Evolutionary conservation across 176 grass and related monocot genomes (phyloP).

Genomic region (Themeda triandra): DNA sequence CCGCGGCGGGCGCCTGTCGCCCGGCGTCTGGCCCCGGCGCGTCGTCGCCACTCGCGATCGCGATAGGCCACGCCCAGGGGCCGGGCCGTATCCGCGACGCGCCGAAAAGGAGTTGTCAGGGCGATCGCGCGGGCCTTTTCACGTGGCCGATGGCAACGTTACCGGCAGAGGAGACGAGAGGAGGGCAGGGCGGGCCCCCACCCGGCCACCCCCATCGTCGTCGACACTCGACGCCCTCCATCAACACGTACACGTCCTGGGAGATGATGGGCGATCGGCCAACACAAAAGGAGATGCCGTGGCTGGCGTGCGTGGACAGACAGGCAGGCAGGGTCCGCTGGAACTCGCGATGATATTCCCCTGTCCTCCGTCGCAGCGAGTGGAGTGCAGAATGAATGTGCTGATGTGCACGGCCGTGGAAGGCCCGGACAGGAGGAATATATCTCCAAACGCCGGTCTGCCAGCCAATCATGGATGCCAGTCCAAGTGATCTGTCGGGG

Average conservation of each 20-base stretch:
- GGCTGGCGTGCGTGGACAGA: neutral
- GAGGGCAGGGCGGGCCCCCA: no score
- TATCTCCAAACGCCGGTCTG: neutral
- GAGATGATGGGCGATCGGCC: neutral
- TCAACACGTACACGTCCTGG: no score
- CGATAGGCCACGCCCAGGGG: neutral
- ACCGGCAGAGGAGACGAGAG: neutral
- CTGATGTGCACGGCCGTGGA: constrained; percentile 25
- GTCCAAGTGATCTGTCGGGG: constrained; percentile 13
- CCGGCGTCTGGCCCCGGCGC: neutral
- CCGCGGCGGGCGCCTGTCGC: neutral
- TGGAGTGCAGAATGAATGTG: neutral
- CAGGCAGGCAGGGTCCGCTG: neutral
- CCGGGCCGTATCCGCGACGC: neutral
- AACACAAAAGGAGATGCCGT: neutral
- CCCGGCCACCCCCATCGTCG: no score
- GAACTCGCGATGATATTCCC: neutral
- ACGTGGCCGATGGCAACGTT: constrained; percentile 21
- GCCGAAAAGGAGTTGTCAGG: constrained; percentile 4
- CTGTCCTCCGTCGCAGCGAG: neutral
- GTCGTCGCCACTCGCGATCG: neutral
- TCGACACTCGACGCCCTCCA: no score
- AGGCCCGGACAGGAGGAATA: constrained; percentile 44
- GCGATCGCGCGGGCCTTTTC: neutral
- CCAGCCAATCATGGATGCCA: neutral